phyloP scores from a whole-genome alignment of 345 rosid species.

The Aegle marmelos region DNA sequence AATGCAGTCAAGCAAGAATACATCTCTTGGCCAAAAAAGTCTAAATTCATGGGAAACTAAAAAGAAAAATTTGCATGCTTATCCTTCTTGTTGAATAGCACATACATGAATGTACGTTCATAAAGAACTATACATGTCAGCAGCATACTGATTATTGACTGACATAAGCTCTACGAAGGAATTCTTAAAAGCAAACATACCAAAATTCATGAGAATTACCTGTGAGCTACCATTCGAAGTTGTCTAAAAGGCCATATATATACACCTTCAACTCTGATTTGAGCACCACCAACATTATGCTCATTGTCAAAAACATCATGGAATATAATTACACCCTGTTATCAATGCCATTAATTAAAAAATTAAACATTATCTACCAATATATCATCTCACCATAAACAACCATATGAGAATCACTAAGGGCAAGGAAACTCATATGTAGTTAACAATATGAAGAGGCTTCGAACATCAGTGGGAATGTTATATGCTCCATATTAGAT shows the following conservation, averaged over 20 bases:
- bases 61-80: background rate
- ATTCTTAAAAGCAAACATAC: background rate
- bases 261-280: slow-evolving; percentile 94
- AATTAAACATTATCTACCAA: background rate
- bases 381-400: background rate
- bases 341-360: slow-evolving; percentile 14
- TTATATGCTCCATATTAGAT: background rate
- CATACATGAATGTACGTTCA: background rate
- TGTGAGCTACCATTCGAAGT: slow-evolving; percentile 90
- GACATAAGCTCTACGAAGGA: slow-evolving; percentile 2
- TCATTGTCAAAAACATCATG: slow-evolving; percentile 90
- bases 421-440: background rate
- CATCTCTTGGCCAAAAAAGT: background rate
- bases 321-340: slow-evolving; percentile 94
- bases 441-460: background rate
- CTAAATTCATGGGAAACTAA: background rate
- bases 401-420: background rate
- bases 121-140: background rate
- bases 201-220: slow-evolving; percentile 40
- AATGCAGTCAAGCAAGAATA: background rate
- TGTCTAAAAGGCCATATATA: slow-evolving; percentile 99
- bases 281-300: slow-evolving; percentile 91
- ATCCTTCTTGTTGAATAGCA: background rate
- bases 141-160: background rate
- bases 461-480: background rate